Base-by-base conservation (phyloP, 768 basidiomycete species). In the Melanogaster broomeanus region DNA sequence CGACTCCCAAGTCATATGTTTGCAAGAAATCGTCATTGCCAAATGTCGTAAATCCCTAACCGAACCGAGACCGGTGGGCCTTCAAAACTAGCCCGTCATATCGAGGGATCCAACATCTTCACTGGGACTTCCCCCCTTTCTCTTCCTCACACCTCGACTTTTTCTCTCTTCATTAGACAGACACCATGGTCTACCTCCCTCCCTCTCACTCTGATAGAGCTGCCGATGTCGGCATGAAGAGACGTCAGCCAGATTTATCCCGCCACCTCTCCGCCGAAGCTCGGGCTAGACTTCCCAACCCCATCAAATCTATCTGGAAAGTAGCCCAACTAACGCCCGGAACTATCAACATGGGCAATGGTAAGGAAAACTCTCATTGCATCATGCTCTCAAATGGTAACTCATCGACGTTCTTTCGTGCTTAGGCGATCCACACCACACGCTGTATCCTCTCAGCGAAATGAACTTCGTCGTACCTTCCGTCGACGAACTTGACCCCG, bases 301-400 rank as follows among this genome's bases (percentile, higher is more conserved):
- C 71, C 8, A 72, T 72, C 55, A 72, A 72, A 49, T 40, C 71
- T 22, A 71, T 72, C 13, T 72, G 71, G 68, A 71, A 68, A 44
- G 65, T 48, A 13, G 64, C 71, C n/a, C 63, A 68, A 42, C 67
- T 67, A 33, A 70, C 63, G 45, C 54, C 67, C 8, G 67, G 67
- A 11, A 67, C 71, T 30, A 71, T 72, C 51, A 72, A 71, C 54
- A 69, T 72, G 61, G 71, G 71, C 15, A 72, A 72, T 37, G 71
- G 71, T 70, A 51, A 30, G 55, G 6, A 33, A 15, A 10, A 10
- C 18, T 6, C 38, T 30, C 15, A 33, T 27, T 45, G 7, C 12
- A 7, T 46, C 24, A 40, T n/a, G 16, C 18, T 25, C 18, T 30
- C 1, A 19, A 3, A 25, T 6, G 39, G 24, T 5, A 27, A 15